These are phyloP conservation scores for Nakazawaea holstii DNA, from an alignment of 805 yeast species.

Conservation along the genomic window DNA sequence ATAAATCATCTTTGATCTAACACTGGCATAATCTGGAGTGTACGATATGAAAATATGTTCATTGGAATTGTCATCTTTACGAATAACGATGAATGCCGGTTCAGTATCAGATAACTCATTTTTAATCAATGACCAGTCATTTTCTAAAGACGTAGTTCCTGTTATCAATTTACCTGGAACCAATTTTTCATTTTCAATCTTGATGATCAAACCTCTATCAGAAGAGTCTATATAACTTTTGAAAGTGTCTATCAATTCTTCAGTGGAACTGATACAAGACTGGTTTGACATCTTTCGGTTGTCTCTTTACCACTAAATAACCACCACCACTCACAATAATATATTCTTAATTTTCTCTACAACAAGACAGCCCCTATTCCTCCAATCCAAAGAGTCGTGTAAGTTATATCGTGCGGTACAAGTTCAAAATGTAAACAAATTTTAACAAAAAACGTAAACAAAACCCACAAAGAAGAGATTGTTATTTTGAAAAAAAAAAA, in stretches of 20 bases:
- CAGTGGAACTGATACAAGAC: constrained; percentile 51
- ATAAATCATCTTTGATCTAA: constrained; percentile 84
- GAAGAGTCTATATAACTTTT: constrained; percentile 30
- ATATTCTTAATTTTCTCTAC: no score
- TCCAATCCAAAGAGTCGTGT: no score
- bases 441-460: not conserved
- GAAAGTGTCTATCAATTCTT: constrained; percentile 40
- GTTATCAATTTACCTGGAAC: constrained; percentile 27
- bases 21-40: constrained; percentile 83
- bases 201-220: constrained; percentile 23
- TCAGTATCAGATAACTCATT: constrained; percentile 26
- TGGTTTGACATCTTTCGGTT: constrained; percentile 63
- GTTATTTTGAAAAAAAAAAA: not conserved
- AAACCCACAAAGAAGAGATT: not conserved
- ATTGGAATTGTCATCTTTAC: constrained; percentile 23
- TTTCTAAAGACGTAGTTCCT: constrained; percentile 23
- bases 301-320: no score
- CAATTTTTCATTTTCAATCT: constrained; percentile 24
- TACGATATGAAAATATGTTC: constrained; percentile 64
- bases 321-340: no score
- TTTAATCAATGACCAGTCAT: constrained; percentile 31
- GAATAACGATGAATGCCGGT: constrained; percentile 48
- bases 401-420: not conserved
- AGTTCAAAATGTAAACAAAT: not conserved
- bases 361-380: no score